A percentile compares a stretch with the other conserved stretches of the same genome.
These are phyloP conservation scores for Yamadazyma sp. DNA, from an alignment of 1,139 yeast species.

Conservation along the genomic window DNA sequence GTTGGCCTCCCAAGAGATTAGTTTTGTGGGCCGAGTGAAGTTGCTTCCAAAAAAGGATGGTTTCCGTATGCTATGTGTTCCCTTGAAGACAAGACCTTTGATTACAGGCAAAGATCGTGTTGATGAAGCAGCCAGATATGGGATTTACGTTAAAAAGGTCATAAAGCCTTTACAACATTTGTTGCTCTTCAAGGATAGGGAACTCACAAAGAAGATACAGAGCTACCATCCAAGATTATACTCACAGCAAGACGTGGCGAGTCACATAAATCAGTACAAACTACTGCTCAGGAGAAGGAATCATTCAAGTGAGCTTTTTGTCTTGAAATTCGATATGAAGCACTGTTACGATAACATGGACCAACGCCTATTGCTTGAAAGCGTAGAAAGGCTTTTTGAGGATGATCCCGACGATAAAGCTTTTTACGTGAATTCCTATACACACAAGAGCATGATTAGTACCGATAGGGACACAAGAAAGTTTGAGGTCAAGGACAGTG, in stretches of 20 bases:
- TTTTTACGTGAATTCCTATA: slow-evolving; percentile 24
- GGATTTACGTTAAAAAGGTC: slow-evolving; percentile 17
- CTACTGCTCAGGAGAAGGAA: slow-evolving; percentile 15
- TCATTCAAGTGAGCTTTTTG: slow-evolving; percentile 41
- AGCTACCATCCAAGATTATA: slow-evolving; percentile 26
- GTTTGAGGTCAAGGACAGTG: slow-evolving; percentile 7
- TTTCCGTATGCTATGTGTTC: slow-evolving; percentile 62
- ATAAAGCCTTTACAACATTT: slow-evolving; percentile 23
- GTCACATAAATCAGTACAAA: slow-evolving; percentile 17
- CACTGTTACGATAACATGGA: slow-evolving; percentile 81
- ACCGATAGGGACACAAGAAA: slow-evolving; percentile 12
- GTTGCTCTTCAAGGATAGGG: slow-evolving; percentile 17
- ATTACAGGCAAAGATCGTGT: slow-evolving; percentile 6
- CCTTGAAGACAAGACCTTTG: slow-evolving; percentile 30
- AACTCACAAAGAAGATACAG: slow-evolving; percentile 13
- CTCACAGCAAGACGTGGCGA: slow-evolving; percentile 29
- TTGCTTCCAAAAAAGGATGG: slow-evolving; percentile 52
- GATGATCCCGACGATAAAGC: slow-evolving; percentile 21
- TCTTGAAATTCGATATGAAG: slow-evolving; percentile 73
- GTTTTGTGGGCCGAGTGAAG: slow-evolving; percentile 37
- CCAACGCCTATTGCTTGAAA: slow-evolving; percentile 40
- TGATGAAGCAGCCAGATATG: slow-evolving; percentile 18
- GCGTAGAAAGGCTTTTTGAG: slow-evolving; percentile 25
- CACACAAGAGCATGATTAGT: slow-evolving; percentile 11
- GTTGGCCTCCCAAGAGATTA: slow-evolving; percentile 9